Evolutionary conservation across 345 rosid genomes (phyloP), one percentile per base, ranked within the genome.

Genomic region (Lepidium africanum): DNA sequence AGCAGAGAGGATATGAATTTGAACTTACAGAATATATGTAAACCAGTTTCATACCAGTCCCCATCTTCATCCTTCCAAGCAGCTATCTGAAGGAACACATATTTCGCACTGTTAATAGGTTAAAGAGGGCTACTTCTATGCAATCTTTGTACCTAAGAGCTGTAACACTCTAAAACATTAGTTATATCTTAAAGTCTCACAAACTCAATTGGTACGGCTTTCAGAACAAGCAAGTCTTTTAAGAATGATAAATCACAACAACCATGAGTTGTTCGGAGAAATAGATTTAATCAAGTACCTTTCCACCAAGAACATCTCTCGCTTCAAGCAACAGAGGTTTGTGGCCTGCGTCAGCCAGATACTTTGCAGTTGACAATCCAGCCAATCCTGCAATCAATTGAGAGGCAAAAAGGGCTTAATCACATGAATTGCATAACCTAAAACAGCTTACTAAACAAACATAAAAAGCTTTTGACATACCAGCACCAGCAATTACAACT

Each of bases 21-120:
- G 45, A 49, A 77, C 97, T 90, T 83, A 93, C 97, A 93, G 79
- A 93, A 93, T 76, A 90, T 90, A 77, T 93, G 98, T 73, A 93
- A 75, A 23, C 97, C 94, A 41, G 96, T 93, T 76, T 90, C 97
- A 30, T 90, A 88, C 92, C 98, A 90, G 72, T 93, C 97, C 50
- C 96, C 97, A 74, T 90, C 92, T 35, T 81, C 84, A 80, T 90
- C 96, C 78, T 86, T 88, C 98, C 98, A 90, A 12, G 97, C 98
- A 74, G 95, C 97, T 67, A 90, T 85, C 97, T 90, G 68, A 27
- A 55, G 51, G 48, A 62, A 61, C 36, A 49, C 52, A 76, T 67
- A 40, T 41, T 55, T 67, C 36, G 48, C 21, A 58, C 19, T 0
- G 6, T 51, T 37, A 75, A 39, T 10, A 54, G 14, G 3, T 23